Percentiles rank a stretch among this genome's conserved stretches.
phyloP scores from a whole-genome alignment of 192 early-diverging fungal species.

The Borealophlyctis nickersoniae region DNA sequence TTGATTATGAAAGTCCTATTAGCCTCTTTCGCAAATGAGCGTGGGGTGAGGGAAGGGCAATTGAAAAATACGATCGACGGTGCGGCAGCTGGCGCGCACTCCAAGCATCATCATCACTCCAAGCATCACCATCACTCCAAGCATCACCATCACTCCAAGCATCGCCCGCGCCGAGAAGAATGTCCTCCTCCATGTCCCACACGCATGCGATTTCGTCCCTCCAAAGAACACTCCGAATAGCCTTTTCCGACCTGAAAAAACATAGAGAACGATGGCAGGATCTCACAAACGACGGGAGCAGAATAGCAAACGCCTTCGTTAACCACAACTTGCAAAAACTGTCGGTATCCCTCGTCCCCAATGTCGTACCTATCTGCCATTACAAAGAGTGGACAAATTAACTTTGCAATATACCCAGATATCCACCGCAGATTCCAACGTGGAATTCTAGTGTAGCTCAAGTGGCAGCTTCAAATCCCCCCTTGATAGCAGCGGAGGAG shows the following conservation, averaged over 20 bases:
- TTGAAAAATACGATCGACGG: no score
- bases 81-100: no score
- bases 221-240: slow-evolving; percentile 17
- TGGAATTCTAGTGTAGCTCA: not conserved
- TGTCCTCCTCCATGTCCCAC: not conserved
- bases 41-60: no score
- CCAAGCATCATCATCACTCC: no score
- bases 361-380: no score
- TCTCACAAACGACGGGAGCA: slow-evolving; percentile 12
- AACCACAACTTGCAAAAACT: slow-evolving; percentile 7
- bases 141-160: no score
- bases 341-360: not conserved
- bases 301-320: slow-evolving; percentile 4
- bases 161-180: no score
- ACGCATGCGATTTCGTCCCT: not conserved
- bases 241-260: slow-evolving; percentile 9
- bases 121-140: no score
- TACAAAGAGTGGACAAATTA: not conserved
- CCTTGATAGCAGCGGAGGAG: not conserved
- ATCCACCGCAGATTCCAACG: not conserved
- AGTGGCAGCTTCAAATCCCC: not conserved
- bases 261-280: slow-evolving; percentile 15
- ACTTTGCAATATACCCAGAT: not conserved
- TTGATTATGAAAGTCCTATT: no score
- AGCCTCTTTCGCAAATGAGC: no score